Evolutionary conservation across 2,329 filamentous ascomycete species (phyloP).

Genomic region (Aspergillaceae sp.): DNA sequence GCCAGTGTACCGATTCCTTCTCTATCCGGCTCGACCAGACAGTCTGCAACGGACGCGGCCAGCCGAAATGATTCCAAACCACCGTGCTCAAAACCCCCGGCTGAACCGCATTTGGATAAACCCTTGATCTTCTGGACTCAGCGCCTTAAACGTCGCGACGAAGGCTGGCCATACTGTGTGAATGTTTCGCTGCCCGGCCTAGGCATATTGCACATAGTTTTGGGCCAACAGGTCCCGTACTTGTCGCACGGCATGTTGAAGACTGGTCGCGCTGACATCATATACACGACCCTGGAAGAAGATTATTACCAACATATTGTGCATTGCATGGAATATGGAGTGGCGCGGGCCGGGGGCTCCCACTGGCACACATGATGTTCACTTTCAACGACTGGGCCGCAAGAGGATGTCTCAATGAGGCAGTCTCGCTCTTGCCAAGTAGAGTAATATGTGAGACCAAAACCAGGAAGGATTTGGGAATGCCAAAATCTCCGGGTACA

Average conservation of each 20-base stretch:
- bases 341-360: conserved; percentile 5
- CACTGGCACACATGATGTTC: conserved; percentile 18
- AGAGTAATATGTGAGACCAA: conserved; percentile 37
- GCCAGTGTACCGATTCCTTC: conserved; percentile 1
- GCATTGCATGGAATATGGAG: conserved; percentile 32
- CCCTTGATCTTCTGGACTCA: conserved; percentile 27
- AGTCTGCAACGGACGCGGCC: conserved; percentile 15
- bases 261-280: conserved; percentile 32
- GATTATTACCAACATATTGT: conserved; percentile 34
- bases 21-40: conserved; percentile 18
- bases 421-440: conserved; percentile 37
- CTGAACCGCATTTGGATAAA: conserved; percentile 29
- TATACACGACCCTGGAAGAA: conserved; percentile 41
- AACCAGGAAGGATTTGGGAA: conserved; percentile 36
- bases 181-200: conserved; percentile 27
- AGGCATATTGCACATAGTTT: conserved; percentile 23
- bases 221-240: conserved; percentile 32
- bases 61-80: conserved; percentile 25
- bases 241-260: conserved; percentile 32
- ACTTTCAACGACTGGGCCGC: conserved; percentile 26
- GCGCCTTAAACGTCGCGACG: conserved; percentile 38
- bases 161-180: conserved; percentile 39
- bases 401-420: conserved; percentile 24
- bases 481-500: conserved; percentile 41
- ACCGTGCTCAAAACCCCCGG: conserved; percentile 16